phyloP scores from a whole-genome alignment of 78 protist species.

The Pigoraptor vietnamica region DNA sequence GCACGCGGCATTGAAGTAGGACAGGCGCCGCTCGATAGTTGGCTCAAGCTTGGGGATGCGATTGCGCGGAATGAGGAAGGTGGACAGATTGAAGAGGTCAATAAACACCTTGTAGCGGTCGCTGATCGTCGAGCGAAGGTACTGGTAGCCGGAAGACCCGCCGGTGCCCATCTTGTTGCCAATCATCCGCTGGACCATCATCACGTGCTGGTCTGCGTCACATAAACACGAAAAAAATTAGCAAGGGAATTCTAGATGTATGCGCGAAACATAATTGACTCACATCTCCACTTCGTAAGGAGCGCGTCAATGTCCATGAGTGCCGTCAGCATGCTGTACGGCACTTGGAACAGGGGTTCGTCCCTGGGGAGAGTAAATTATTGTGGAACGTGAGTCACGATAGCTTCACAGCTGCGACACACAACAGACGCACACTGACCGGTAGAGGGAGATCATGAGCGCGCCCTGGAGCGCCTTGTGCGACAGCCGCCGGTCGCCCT shows the following conservation, averaged over 20 bases:
- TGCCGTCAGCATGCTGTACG: constrained; percentile 20
- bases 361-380: neutral
- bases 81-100: constrained; percentile 61
- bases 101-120: constrained; percentile 53
- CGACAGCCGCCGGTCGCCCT: constrained; percentile 53
- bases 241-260: too few species aligned
- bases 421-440: neutral
- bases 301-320: constrained; percentile 60
- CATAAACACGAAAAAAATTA: too few species aligned
- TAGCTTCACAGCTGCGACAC: too few species aligned
- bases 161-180: constrained; percentile 73
- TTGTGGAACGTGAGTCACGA: neutral
- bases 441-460: neutral
- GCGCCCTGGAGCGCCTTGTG: constrained; percentile 8
- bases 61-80: constrained; percentile 53
- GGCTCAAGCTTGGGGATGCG: neutral
- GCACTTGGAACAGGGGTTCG: neutral
- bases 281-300: constrained; percentile 54
- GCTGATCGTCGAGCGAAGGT: constrained; percentile 53
- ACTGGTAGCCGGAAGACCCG: constrained; percentile 73
- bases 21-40: neutral
- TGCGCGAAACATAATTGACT: too few species aligned
- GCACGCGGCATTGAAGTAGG: neutral
- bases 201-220: constrained; percentile 28
- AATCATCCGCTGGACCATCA: constrained; percentile 72